These are phyloP conservation scores for Hura crepitans DNA, from an alignment of 441 rosid genomes.

Conservation along the genomic window DNA sequence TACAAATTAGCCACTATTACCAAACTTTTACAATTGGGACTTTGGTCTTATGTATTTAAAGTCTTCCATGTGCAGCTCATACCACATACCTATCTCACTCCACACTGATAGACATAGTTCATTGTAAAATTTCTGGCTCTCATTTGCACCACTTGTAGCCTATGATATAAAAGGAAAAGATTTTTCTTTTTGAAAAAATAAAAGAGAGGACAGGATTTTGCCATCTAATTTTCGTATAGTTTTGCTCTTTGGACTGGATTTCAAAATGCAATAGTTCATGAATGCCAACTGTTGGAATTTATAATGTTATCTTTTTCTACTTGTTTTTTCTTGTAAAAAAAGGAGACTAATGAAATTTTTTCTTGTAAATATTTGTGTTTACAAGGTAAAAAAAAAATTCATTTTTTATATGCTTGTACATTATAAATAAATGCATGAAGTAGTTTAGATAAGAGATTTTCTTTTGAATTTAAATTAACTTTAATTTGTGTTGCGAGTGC, in stretches of 20 bases:
- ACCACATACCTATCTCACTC: not conserved
- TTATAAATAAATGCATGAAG: too few species aligned
- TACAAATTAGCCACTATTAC: constrained; percentile 8
- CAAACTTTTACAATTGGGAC: constrained; percentile 21
- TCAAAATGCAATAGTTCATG: not conserved
- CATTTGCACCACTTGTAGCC: not conserved
- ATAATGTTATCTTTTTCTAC: not conserved
- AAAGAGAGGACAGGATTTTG: constrained; percentile 6
- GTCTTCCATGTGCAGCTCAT: constrained; percentile 24
- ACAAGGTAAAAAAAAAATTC: too few species aligned
- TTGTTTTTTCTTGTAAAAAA: not conserved
- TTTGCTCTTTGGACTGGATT: constrained; percentile 1
- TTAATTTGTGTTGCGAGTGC: not conserved
- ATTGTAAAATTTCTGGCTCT: constrained; percentile 20
- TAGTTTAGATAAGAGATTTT: too few species aligned
- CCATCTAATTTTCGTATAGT: constrained; percentile 18
- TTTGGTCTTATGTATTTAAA: constrained; percentile 9
- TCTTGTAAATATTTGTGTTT: too few species aligned
- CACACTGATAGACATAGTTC: constrained; percentile 17
- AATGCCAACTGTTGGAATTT: not conserved
- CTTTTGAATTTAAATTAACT: too few species aligned
- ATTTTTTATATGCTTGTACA: too few species aligned
- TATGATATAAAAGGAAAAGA: constrained; percentile 23
- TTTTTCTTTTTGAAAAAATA: constrained; percentile 1
- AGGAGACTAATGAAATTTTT: too few species aligned